A percentile compares a stretch with the other conserved stretches of the same genome.
Conservation (phyloP, 768 basidiomycete genomes). For the Udeniomyces megalosporus region DNA sequence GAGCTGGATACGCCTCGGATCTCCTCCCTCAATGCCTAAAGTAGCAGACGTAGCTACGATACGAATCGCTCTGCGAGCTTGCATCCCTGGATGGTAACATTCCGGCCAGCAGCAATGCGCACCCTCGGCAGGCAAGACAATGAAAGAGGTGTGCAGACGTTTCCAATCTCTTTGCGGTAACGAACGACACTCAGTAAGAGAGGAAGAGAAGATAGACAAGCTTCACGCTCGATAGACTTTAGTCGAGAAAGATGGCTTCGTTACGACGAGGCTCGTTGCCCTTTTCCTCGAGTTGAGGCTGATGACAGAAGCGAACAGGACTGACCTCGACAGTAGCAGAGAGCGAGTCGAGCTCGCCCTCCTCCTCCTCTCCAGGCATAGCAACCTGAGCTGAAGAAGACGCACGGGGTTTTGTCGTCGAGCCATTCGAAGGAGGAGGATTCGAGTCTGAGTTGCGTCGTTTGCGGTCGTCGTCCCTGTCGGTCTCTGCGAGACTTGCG, state of each 20-base stretch:
- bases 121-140: too few species aligned
- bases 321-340: constrained; percentile 10
- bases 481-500: too few species aligned
- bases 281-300: neutral
- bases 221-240: neutral
- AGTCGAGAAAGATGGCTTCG: neutral
- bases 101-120: too few species aligned
- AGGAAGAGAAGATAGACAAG: neutral
- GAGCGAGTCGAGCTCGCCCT: constrained; percentile 5
- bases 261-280: neutral
- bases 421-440: neutral
- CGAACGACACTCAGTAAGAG: too few species aligned
- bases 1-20: too few species aligned
- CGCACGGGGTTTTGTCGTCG: neutral
- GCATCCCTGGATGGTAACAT: too few species aligned
- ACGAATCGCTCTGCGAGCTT: too few species aligned
- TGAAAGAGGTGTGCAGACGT: too few species aligned
- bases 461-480: neutral
- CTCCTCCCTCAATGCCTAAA: too few species aligned
- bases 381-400: neutral
- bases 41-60: too few species aligned
- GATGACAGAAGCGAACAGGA: neutral
- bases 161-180: too few species aligned
- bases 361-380: constrained; percentile 4
- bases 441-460: neutral